Base-by-base conservation (phyloP, 2,329 filamentous ascomycete species). In the Sporothrix globosa region DNA sequence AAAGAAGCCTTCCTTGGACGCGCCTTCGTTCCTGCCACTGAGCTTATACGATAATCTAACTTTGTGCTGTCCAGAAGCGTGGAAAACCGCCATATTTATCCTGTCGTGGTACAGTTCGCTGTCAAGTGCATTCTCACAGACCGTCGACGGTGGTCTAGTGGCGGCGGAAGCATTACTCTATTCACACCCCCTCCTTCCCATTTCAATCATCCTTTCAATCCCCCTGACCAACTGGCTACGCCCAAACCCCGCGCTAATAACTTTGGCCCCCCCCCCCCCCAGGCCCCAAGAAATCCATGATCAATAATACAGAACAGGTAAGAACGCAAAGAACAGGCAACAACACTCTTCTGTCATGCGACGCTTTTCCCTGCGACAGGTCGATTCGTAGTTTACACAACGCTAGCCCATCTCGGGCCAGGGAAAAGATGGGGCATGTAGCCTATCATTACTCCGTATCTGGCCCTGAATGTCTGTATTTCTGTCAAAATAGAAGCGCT, bases 291-390 rank as follows among this genome's bases (percentile, higher is more conserved):
- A 73, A 73, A 67, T 70, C 67, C 72, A 72, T 71, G 72, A 73
- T 71, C 71, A 70, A 71, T 71, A 73, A 67, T 66, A 54, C 58
- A 70, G 69, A 73, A 73, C 72, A 73, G 72, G 72, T 69, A 73
- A 73, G 68, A 71, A 72, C 60, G 50, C 54, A 41, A 50, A 68
- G 68, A 73, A 73, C 70, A 73, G 72, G 72, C 72, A 73, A 73
- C 71, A 67, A 71, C 67, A 41, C 24, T 48, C 56, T 46, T 71
- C 70, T 72, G 72, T 73, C 72, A 73, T 73, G 71, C 71, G 72
- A 72, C 70, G 69, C 67, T 34, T 70, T 69, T 71, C 67, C 48
- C 48, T 70, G 30, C 58, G 30, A 46, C 58, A 39, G 54, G 41
- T 21, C 24, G 48, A 54, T 70, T 69, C 46, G 65, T 21, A 27